Evolutionary conservation across 2,329 filamentous ascomycete species (phyloP), one percentile per base, ranked within the genome.

Genomic region (Aspergillus glaucus): DNA sequence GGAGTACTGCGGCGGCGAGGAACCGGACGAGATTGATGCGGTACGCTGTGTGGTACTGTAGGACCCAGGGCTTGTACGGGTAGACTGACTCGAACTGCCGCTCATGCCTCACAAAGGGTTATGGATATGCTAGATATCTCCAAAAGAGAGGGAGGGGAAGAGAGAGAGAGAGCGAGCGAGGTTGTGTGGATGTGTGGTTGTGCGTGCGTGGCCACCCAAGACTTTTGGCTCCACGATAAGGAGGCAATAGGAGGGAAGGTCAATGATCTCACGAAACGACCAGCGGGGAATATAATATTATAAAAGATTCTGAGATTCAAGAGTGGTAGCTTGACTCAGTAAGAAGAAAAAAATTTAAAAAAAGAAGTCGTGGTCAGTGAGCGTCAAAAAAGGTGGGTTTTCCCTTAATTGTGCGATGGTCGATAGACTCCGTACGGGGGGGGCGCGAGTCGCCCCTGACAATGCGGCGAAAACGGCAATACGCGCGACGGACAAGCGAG

Each of bases 41-140:
- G 66, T 69, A 59, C 65, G 67, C 49, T 69, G 68, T 32, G 63
- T 61, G 50, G 65, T 70, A 54, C 61, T 64, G 54, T 64, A 65
- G 50, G 66, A 70, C 52, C 66, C 65, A 56, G 68, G 67, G 59
- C 68, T 70, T 55, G 67, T 69, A 55, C 66, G 67, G 64, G 63
- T 68, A 41, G 67, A 69, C 57, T 69, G 67, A 50, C 61, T 69
- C 51, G 67, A 67, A 60, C 64, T 68, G 59, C 62, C 65, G 62
- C 67, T 68, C 68, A 70, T 70, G 55, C 67, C 67, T 70, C 57
- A 58, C 57, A 52, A 44, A 56, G 41, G 43, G 12, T 15, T 14
- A 37, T 39, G 17, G 30, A 17, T 45, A 26, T 37, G 30, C 17
- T 39, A 45, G 12, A 39, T 21, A 34, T 21, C 44, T n/a, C 44